Evolutionary conservation across 805 yeast species (phyloP).

Genomic region (Starmerella floricola): DNA sequence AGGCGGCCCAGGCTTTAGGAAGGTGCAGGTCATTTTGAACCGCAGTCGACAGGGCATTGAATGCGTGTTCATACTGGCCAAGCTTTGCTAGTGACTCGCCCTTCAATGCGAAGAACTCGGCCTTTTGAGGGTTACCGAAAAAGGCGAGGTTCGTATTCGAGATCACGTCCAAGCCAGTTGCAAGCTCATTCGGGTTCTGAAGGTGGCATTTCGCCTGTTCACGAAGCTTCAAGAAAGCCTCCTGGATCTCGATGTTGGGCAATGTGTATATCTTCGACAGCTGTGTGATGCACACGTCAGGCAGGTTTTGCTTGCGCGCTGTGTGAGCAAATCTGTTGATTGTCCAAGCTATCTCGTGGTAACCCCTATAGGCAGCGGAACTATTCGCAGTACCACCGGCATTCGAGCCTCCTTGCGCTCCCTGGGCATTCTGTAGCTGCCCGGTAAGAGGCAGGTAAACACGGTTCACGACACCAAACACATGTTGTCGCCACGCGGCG

Average conservation of each 20-base stretch:
- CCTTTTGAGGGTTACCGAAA: conserved; percentile 95
- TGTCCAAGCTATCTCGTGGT: conserved; percentile 98
- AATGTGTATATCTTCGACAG: conserved; percentile 85
- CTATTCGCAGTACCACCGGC: conserved; percentile 52
- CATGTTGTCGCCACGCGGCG: conserved; percentile 98
- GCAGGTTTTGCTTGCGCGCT: conserved; percentile 91
- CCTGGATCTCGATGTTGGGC: conserved; percentile 97
- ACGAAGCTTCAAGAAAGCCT: conserved; percentile 85
- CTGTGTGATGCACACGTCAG: conserved; percentile 90
- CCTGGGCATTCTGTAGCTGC: conserved; percentile 52
- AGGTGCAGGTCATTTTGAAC: conserved; percentile 88
- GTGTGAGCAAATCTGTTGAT: conserved; percentile 97
- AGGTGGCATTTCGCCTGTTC: conserved; percentile 98
- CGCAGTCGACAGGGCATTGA: conserved; percentile 95
- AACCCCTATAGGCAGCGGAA: conserved; percentile 93
- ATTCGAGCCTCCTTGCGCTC: conserved; percentile 7
- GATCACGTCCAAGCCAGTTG: conserved; percentile 92
- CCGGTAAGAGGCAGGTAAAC: conserved; percentile 90
- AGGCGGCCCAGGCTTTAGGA: conserved; percentile 99
- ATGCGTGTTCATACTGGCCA: conserved; percentile 86
- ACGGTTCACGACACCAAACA: conserved; percentile 88
- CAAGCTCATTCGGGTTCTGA: conserved; percentile 77
- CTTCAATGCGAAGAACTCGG: conserved; percentile 92
- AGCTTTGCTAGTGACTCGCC: conserved; percentile 95
- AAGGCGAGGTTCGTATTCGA: conserved; percentile 91